Evolutionary conservation across 768 basidiomycete genomes (phyloP), one percentile per base, ranked within the genome.

Genomic region (Macrolepiota fuliginosa): DNA sequence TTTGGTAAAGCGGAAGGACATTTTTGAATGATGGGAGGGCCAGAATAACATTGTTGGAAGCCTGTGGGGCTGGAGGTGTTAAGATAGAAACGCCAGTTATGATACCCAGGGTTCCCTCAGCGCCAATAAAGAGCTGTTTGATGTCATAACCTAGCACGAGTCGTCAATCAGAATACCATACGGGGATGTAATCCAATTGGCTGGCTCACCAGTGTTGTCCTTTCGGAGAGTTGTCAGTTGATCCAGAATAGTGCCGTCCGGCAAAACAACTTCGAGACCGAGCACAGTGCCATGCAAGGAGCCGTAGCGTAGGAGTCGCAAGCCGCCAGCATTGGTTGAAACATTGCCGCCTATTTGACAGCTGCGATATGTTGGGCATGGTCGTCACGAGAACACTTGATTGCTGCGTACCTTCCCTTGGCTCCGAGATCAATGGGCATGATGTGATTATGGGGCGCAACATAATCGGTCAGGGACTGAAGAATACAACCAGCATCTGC

Each of bases 301-400:
- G 50, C 97, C 97, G 69, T 98, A 99, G 24, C 97, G 86, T 45
- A 99, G 76, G 24, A 99, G 82, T 1, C 97, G 86, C 7, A 99
- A 82, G n/a, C 97, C 97, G 19, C 97, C 97, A 27, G 97, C 97
- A 70, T 99, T 99, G 4, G 97, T 98, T 1, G 97, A 87, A 27
- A 98, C 83, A 73, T 98, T 98, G 36, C 97, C 97, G 52, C 96
- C 97, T 65, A 99, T 96, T 70, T 98, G 96, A 79, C 97, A 99
- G 68, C 92, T 92, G 71, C 36, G 25, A 13, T 53, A 55, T 27
- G 24, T 57, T 58, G 58, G 54, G 24, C 19, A 42, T 12, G 54
- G 52, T 65, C 59, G 12, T 52, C 29, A 29, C 54, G 52, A 39
- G 54, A 49, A 40, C 37, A 42, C 29, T 4, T 46, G 40, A 59